Percentiles rank a stretch among this genome's conserved stretches.
These are phyloP conservation scores for Tolypocladium ophioglossoides DNA, from an alignment of 2,329 filamentous ascomycete genomes.

Conservation along the genomic window DNA sequence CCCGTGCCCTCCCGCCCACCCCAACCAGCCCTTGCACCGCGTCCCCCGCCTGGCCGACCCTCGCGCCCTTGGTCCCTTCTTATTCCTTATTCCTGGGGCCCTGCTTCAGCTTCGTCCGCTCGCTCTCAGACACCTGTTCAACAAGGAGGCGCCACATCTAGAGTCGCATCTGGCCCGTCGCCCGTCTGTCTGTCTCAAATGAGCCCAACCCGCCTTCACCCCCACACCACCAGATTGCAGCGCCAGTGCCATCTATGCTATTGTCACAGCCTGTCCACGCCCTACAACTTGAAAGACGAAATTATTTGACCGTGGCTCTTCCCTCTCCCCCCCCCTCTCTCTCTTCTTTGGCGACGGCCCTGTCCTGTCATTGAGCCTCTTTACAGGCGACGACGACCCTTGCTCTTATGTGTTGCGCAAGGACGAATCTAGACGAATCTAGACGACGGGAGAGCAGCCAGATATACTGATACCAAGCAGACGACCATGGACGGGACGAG, in stretches of 20 bases:
- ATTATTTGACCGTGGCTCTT: conserved; percentile 1
- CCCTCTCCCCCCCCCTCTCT: background rate
- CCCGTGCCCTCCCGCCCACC: background rate
- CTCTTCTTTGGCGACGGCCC: background rate
- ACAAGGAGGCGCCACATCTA: background rate
- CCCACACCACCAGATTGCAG: background rate
- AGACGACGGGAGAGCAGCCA: background rate
- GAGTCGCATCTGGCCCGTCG: conserved; percentile 3
- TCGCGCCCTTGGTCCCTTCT: background rate
- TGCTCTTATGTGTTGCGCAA: background rate
- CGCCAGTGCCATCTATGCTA: background rate
- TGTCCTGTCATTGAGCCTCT: background rate
- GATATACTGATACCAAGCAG: background rate
- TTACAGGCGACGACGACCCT: background rate
- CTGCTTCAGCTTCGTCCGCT: background rate
- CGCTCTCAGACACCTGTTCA: background rate
- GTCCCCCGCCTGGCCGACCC: background rate
- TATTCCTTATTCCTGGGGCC: background rate
- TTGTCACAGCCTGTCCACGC: background rate
- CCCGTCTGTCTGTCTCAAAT: conserved; percentile 5
- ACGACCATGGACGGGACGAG: conserved; percentile 2
- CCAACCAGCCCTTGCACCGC: background rate
- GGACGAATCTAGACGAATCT: background rate
- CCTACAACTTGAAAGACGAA: background rate
- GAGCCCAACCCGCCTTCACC: conserved; percentile 1